These are phyloP conservation scores for Flaveria trinervia DNA, from an alignment of 129 eudicot species.

Conservation along the genomic window DNA sequence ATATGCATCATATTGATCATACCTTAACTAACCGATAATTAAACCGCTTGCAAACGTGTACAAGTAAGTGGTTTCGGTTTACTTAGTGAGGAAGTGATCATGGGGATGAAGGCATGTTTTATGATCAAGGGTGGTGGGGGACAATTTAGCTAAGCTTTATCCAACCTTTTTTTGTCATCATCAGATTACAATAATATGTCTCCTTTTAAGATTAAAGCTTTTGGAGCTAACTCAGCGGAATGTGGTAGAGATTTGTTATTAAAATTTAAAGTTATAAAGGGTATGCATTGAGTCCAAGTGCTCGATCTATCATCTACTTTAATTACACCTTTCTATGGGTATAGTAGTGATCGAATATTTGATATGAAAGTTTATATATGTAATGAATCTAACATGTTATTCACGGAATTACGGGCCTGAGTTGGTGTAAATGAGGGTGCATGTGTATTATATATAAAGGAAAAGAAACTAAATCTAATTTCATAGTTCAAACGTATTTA, in stretches of 20 bases:
- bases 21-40: background rate
- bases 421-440: background rate
- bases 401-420: background rate
- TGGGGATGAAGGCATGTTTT: slow-evolving; percentile 26
- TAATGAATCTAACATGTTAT: too few relatives aligned
- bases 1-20: slow-evolving; percentile 33
- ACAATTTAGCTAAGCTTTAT: slow-evolving; percentile 29
- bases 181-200: slow-evolving; percentile 30
- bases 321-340: too few relatives aligned
- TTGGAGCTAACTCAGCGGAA: slow-evolving; percentile 24
- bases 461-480: background rate
- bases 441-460: background rate
- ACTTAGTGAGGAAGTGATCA: slow-evolving; percentile 38
- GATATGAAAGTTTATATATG: too few relatives aligned
- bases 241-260: slow-evolving; percentile 19
- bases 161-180: slow-evolving; percentile 29
- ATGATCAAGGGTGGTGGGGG: slow-evolving; percentile 33
- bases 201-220: slow-evolving; percentile 21
- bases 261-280: slow-evolving; percentile 16
- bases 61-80: slow-evolving; percentile 13
- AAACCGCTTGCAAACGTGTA: background rate
- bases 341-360: too few relatives aligned
- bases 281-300: background rate
- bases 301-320: background rate
- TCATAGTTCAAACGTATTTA: background rate